Base-by-base conservation (phyloP, 2,329 filamentous ascomycete species). In the Colletotrichum endophyticum region DNA sequence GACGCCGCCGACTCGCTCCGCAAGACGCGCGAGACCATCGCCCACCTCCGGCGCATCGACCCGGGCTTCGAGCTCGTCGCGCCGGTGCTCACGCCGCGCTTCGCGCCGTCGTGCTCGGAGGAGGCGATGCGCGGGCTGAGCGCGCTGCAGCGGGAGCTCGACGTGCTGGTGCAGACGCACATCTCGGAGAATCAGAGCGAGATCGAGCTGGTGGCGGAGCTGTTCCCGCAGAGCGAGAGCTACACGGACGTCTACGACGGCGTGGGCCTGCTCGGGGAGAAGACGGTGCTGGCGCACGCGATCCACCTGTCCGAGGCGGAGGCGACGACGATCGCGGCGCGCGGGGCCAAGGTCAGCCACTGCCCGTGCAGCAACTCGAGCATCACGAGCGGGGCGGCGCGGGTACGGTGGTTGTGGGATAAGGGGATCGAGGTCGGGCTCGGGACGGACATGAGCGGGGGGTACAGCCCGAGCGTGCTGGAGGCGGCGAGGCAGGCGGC, bases 371-470 rank as follows among this genome's bases (percentile, higher is more conserved):
- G 93, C 80, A 99, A 99, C 85, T 93, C 92, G 8, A 92, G 95
- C 1, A 88, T 99, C 66, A 95, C 95, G 2, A 95, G 92, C 34
- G 97, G 97, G 0, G 90, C 93, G 66, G 95, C 95, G 11, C 92
- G 91, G 6, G 93, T 99, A 3, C 89, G 96, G 22, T 91, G 91
- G 84, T 83, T 98, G 79, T 88, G 98, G 69, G 90, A 95, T 27
- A 89, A 90, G 69, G 95, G 95, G 0, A 89, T 99, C 62, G 92
- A 91, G 0, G 92, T 98, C 8, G 96, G 97, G 0, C 86, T 99
- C 0, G 97, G 97, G 0, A 99, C 96, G 0, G 97, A 99, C 84
- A 92, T 99, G 74, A 95, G 92, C 80, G 97, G 96, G 4, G 97
- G 97, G 0, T 98, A 96, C 83, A 95, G 92, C 72, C 90, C 95